Evolutionary conservation across 1,139 yeast species (phyloP), one percentile per base, ranked within the genome.

Genomic region (Debaryomyces sp.): DNA sequence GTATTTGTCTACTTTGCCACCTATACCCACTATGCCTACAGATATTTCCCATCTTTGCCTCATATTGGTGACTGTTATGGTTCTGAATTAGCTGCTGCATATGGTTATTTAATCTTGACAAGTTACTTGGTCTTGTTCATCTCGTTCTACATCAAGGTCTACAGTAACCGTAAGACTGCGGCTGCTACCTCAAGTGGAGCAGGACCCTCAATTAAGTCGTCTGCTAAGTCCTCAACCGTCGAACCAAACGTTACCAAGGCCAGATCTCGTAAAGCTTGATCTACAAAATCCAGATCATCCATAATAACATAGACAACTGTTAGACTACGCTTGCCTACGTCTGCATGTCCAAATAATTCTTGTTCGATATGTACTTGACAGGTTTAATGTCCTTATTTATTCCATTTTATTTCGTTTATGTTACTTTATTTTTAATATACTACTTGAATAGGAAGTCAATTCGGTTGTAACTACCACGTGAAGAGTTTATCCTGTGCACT

Each of bases 1-100:
- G 83, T 81, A 41, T 91, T 91, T 66, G 96, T 92, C 57, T 92
- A 91, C 78, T 89, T 89, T 68, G 97, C 97, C 49, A 86, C 96
- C 48, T 92, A 89, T 77, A 85, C 89, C 54, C 87, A 84, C 66
- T 82, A 83, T 61, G 89, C 88, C 36, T 77, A 74, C 61, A 75
- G 71, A 51, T 84, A 82, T 71, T 78, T 82, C 67, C 77, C 72
- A 46, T 68, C 72, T 66, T 70, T 90, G 66, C 97, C 98, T 50
- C 85, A 88, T 70, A 72, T 77, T 62, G 97, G 97, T 54, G 85
- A 86, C 60, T 94, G 99, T 72, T 83, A 89, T 57, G 99, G 99
- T 53, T 87, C 92, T 54, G 94, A 90, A 71, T 79, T 86, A 59
- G 99, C 99, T 50, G 98, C 98, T 35, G 81, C 85, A 51, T 86